Base-by-base conservation (phyloP, 1,284 basidiomycete genomes). In the Ceratobasidium sp. region DNA sequence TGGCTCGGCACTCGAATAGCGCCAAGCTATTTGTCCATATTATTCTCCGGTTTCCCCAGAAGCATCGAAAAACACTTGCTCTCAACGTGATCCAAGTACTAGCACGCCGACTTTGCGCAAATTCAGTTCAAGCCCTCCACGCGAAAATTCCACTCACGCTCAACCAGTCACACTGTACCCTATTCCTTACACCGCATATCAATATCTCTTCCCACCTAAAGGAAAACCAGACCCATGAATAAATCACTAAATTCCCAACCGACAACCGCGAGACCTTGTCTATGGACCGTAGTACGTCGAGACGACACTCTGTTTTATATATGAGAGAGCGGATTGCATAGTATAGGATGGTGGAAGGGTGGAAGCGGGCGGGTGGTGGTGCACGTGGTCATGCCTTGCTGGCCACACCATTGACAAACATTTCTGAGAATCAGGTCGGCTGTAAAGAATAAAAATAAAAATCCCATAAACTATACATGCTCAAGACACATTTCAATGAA, bases 1-100 rank as follows among this genome's bases (percentile, higher is more conserved):
- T 5, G 81, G 81, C 44, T 81, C 81, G 1, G 81, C 80, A 44
- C 80, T 81, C 10, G 78, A 79, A 7, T 79, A 80, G 7, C 81
- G 77, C 81, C 81, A 81, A 55, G 81, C 80, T 81, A 66, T 30
- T 30, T n/a, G 30, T n/a, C 14, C 14, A 10, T 5, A 38, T 73
- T 33, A 60, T 12, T 3, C 23, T 27, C 16, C 57, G 14, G 67
- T 46, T 54, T 20, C 23, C 6, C 16, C 5, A 38, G n/a, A 8
- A 2, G 1, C 5, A 7, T 0, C 12, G 27, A 30, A 2, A 23
- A 5, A 14, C 27, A 20, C 79, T 35, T 62, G 78, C 79, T 76
- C 20, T 80, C 80, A 44, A 80, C 79, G 7, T 79, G 69, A 12
- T 46, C 69, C 0, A 81, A 57, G 23, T 78, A 30, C 27, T 30